Conservation (phyloP, 2,329 filamentous ascomycete genomes). For the Fusarium succisae region DNA sequence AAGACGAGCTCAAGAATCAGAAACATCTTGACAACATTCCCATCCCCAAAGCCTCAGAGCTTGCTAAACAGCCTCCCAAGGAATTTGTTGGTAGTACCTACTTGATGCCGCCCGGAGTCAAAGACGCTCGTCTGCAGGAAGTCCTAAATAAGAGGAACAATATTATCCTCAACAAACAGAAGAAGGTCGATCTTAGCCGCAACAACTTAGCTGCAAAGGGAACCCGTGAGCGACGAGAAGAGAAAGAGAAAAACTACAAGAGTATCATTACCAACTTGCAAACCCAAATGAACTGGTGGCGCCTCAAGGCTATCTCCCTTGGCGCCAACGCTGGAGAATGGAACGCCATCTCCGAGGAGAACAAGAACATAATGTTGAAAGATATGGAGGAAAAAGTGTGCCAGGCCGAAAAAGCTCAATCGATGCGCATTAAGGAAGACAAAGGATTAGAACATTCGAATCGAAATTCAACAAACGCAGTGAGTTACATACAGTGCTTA, state of each 20-base stretch:
- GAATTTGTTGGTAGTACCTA: conserved; percentile 28
- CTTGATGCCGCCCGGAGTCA: conserved; percentile 16
- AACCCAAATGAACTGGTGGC: conserved; percentile 43
- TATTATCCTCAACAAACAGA: conserved; percentile 36
- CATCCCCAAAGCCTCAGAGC: conserved; percentile 39
- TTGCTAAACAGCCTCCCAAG: conserved; percentile 42
- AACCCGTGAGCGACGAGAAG: conserved; percentile 45
- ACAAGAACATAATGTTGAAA: conserved; percentile 34
- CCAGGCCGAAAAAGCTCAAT: not conserved
- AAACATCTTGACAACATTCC: conserved; percentile 40
- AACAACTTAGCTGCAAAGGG: conserved; percentile 53
- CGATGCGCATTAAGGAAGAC: not conserved
- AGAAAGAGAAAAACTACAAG: conserved; percentile 36
- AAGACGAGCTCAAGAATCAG: conserved; percentile 37
- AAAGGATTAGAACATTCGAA: not conserved
- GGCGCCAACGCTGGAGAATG: conserved; percentile 38
- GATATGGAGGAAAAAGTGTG: conserved; percentile 21
- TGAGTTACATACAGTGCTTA: not conserved
- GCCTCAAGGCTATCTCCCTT: conserved; percentile 38
- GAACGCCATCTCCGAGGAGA: conserved; percentile 15
- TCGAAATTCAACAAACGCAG: not conserved
- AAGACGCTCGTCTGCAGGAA: not conserved
- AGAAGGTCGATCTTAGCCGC: conserved; percentile 44
- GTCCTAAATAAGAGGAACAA: conserved; percentile 14
- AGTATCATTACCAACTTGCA: conserved; percentile 36